phyloP scores from a whole-genome alignment of 2,329 filamentous ascomycete species.

The Aspergillus glaucus region DNA sequence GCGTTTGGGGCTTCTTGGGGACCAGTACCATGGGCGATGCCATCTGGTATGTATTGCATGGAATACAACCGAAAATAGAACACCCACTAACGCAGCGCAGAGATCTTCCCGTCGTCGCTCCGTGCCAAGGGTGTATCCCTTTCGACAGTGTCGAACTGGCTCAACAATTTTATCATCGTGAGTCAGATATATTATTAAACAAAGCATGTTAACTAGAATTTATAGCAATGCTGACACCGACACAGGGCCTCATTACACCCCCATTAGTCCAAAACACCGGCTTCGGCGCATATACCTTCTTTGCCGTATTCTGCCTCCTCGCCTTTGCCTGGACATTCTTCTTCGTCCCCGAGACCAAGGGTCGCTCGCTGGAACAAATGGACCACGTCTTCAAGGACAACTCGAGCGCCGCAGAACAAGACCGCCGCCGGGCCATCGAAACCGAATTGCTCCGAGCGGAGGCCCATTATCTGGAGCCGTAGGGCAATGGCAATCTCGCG shows the following conservation, averaged over 20 bases:
- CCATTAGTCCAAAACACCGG: constrained; percentile 55
- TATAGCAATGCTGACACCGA: not conserved
- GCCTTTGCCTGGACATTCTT: constrained; percentile 47
- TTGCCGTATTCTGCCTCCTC: constrained; percentile 49
- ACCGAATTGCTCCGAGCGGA: constrained; percentile 19
- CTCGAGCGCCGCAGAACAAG: constrained; percentile 25
- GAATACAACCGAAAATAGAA: not conserved
- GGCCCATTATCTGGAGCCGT: not conserved
- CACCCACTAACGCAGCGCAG: constrained; percentile 30
- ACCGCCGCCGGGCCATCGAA: constrained; percentile 27
- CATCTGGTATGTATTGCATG: constrained; percentile 21
- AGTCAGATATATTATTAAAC: constrained; percentile 8
- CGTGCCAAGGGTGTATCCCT: constrained; percentile 62
- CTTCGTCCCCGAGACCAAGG: constrained; percentile 54
- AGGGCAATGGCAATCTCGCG: not conserved
- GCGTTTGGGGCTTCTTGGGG: constrained; percentile 57
- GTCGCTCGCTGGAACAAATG: constrained; percentile 51
- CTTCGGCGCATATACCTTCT: constrained; percentile 53
- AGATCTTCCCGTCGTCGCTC: constrained; percentile 58
- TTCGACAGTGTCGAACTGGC: constrained; percentile 58
- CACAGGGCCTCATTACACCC: constrained; percentile 56
- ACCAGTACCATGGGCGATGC: constrained; percentile 42
- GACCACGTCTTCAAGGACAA: constrained; percentile 40
- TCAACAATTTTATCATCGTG: constrained; percentile 58
- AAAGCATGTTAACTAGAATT: not conserved